A percentile compares a stretch with the other conserved stretches of the same genome.
Conservation (phyloP, 139 green algal genomes). For the Trebouxia sp. region DNA sequence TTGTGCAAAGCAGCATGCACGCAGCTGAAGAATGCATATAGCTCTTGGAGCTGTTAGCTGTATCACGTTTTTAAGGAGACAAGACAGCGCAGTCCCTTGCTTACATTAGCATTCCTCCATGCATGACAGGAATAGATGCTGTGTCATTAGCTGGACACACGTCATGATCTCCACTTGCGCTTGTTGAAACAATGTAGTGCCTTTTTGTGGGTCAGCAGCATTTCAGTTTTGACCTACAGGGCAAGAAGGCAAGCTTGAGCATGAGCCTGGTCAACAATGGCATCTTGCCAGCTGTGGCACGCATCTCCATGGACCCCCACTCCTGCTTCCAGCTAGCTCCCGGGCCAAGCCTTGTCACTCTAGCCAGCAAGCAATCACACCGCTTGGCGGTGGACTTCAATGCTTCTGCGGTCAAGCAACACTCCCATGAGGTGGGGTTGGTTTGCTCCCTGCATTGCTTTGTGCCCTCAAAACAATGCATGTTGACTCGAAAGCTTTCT, state of each 20-base stretch:
- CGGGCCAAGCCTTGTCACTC: constrained; percentile 35
- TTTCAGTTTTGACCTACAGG: no score
- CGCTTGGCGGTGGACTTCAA: constrained; percentile 59
- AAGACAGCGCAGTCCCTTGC: no score
- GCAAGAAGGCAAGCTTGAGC: constrained; percentile 42
- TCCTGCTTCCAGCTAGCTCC: constrained; percentile 55
- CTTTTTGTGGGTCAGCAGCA: no score
- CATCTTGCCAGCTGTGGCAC: constrained; percentile 56
- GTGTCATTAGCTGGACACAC: no score
- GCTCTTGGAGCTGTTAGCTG: background rate
- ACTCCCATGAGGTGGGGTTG: constrained; percentile 32
- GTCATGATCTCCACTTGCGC: no score
- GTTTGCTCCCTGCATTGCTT: no score
- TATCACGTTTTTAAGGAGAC: no score
- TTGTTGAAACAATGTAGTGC: no score
- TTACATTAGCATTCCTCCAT: no score
- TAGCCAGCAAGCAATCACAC: constrained; percentile 57
- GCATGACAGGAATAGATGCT: no score
- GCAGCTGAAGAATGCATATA: background rate
- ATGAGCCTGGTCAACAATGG: constrained; percentile 77
- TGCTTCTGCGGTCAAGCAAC: constrained; percentile 41
- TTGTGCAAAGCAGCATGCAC: no score
- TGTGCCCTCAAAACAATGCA: background rate
- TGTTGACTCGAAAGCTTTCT: no score
- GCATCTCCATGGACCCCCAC: constrained; percentile 58